These are phyloP conservation scores for Rhodotorula sp. DNA, from an alignment of 1,284 basidiomycete genomes.

Conservation along the genomic window DNA sequence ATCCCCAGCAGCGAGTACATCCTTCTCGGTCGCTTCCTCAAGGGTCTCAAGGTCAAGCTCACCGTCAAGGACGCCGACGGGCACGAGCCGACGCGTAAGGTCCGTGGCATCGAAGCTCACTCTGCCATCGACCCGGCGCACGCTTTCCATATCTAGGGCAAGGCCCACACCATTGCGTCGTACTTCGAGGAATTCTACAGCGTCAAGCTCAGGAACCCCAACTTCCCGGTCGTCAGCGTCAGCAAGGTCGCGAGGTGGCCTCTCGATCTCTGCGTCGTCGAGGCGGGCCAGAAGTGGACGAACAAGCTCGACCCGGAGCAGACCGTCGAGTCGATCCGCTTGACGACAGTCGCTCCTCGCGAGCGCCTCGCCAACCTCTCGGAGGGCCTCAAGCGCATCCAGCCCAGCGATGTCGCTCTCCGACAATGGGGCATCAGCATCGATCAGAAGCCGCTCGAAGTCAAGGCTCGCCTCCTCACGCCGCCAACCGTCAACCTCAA, in stretches of 20 bases:
- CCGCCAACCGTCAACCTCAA: constrained; percentile 14
- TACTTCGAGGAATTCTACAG: constrained; percentile 20
- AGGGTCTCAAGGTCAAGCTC: constrained; percentile 13
- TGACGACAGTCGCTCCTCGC: constrained; percentile 28
- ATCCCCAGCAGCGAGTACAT: constrained; percentile 4
- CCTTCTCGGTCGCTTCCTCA: constrained; percentile 6
- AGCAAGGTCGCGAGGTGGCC: constrained; percentile 24
- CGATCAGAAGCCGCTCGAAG: constrained; percentile 8
- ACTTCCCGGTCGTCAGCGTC: constrained; percentile 22
- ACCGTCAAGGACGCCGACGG: constrained; percentile 9
- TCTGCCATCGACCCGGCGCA: neutral
- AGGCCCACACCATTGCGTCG: neutral
- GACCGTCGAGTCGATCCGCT: constrained; percentile 19
- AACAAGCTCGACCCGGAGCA: constrained; percentile 20
- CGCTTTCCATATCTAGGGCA: constrained; percentile 16
- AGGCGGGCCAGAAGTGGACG: constrained; percentile 17
- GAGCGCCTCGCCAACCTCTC: constrained; percentile 10
- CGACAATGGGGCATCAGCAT: constrained; percentile 17
- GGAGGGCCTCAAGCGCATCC: constrained; percentile 9
- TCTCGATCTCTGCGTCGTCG: constrained; percentile 19
- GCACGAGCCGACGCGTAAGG: constrained; percentile 13
- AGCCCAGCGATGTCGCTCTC: neutral
- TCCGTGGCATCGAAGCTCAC: constrained; percentile 3
- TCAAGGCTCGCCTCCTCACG: constrained; percentile 15
- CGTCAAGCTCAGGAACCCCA: constrained; percentile 12